Conservation (phyloP, 345 rosid species). For the Heritiera fomes region DNA sequence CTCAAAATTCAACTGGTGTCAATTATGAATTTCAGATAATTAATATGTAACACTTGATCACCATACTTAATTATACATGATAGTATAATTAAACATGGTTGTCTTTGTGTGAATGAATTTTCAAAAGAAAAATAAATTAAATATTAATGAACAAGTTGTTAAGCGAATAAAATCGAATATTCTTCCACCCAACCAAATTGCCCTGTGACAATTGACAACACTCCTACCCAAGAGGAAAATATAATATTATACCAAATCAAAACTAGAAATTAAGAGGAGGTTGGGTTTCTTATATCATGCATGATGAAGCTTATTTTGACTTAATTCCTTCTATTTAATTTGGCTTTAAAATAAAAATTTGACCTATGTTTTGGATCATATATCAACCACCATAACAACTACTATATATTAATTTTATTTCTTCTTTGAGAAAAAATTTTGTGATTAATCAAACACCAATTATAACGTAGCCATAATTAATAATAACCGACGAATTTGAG, state of each 20-base stretch:
- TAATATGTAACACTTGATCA: neutral
- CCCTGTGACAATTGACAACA: neutral
- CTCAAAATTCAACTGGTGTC: neutral
- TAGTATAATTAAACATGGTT: neutral
- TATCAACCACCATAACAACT: constrained; percentile 15
- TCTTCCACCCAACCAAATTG: neutral
- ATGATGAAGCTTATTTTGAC: neutral
- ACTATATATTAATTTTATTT: neutral
- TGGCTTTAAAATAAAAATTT: too few species aligned
- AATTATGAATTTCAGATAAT: neutral
- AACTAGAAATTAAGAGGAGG: too few species aligned
- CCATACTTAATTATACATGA: neutral
- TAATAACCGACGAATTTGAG: neutral
- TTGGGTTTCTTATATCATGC: neutral
- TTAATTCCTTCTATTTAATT: too few species aligned
- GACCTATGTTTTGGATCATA: constrained; percentile 1
- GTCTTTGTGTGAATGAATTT: too few species aligned
- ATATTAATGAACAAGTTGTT: neutral
- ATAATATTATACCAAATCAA: neutral
- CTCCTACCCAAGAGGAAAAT: neutral
- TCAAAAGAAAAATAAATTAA: too few species aligned
- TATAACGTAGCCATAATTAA: neutral
- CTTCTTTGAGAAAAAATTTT: neutral
- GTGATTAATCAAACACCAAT: neutral
- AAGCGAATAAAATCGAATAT: neutral